A percentile compares a stretch with the other conserved stretches of the same genome.
Evolutionary conservation across 164 flowering plant genomes (phyloP).

Genomic region (Macadamia tetraphylla): DNA sequence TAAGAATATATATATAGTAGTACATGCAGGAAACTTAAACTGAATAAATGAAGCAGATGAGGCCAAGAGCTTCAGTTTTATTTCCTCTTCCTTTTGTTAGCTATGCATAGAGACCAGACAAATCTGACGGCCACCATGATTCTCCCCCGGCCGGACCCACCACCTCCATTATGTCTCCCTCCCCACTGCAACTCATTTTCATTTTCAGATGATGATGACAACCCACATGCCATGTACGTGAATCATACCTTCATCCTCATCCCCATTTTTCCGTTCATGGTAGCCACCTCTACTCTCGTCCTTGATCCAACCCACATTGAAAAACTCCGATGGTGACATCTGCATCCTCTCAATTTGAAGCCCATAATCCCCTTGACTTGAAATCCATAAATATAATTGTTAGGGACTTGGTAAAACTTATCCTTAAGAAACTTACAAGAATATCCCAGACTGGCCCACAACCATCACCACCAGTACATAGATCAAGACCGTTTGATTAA

Average conservation of each 20-base stretch:
- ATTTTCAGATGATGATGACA: constrained; percentile 12
- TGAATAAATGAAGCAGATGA: neutral
- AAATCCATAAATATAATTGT: too few species aligned
- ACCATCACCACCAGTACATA: neutral
- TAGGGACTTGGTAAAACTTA: too few species aligned
- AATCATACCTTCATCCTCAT: neutral
- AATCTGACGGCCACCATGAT: constrained; percentile 16
- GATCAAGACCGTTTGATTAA: neutral
- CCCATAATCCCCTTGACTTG: neutral
- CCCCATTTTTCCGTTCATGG: neutral
- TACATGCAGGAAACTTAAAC: neutral
- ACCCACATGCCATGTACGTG: constrained; percentile 14
- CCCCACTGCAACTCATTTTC: neutral
- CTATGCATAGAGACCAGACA: constrained; percentile 20
- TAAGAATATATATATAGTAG: too few species aligned
- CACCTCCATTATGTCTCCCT: constrained; percentile 7
- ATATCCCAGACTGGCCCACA: too few species aligned
- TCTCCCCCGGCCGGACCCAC: constrained; percentile 11
- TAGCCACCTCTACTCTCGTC: neutral
- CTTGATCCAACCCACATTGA: neutral
- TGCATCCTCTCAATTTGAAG: neutral
- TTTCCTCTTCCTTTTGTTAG: constrained; percentile 9
- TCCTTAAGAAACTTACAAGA: too few species aligned
- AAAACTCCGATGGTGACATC: neutral
- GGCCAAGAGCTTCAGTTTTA: neutral